Percentiles rank a stretch among this genome's conserved stretches.
Conservation (phyloP, 495 filamentous ascomycete species). For the Copromyces sp. region DNA sequence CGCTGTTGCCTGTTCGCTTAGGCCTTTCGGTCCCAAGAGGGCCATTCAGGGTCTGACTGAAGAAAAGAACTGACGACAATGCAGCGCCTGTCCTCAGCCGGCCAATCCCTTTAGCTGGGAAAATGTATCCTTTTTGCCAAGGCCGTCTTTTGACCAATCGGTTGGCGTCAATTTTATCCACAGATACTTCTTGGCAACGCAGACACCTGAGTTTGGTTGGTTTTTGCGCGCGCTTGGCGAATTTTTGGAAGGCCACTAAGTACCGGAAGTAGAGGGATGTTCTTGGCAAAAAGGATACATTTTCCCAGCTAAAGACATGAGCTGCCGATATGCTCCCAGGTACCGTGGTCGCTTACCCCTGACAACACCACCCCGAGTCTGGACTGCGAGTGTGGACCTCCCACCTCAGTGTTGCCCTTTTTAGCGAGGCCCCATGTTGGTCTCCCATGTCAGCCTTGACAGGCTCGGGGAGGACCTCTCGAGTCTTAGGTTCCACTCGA, state of each 20-base stretch:
- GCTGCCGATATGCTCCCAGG: background rate
- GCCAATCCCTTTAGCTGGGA: too few species aligned
- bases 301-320: too few species aligned
- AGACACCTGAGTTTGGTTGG: too few species aligned
- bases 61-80: background rate
- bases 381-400: background rate
- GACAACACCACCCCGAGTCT: background rate
- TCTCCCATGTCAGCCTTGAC: background rate
- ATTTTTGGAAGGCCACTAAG: too few species aligned
- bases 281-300: too few species aligned
- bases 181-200: too few species aligned
- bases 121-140: too few species aligned
- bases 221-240: too few species aligned
- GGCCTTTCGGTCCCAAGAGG: background rate
- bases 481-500: background rate
- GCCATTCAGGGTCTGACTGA: background rate
- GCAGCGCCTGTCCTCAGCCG: background rate
- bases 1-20: background rate
- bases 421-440: background rate
- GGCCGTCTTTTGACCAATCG: too few species aligned
- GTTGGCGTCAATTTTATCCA: too few species aligned
- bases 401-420: background rate
- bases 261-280: too few species aligned
- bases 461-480: background rate
- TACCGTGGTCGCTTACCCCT: background rate